Conservation (phyloP, 2,329 filamentous ascomycete genomes). For the Cladosporium sp. region DNA sequence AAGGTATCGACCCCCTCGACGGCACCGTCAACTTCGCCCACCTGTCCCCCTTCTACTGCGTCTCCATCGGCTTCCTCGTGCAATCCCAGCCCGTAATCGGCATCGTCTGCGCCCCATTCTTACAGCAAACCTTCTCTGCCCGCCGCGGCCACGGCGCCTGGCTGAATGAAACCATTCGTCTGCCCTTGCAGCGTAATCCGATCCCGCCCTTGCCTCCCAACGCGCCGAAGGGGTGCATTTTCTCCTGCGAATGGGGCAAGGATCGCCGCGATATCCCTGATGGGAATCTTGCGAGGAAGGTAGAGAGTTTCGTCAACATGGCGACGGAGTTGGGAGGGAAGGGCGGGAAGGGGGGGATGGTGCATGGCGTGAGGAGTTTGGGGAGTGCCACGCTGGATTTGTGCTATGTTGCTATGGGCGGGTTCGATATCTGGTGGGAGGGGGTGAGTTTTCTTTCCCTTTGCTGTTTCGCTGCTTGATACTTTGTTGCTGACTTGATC, state of each 20-base stretch:
- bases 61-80: constrained; percentile 65
- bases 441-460: constrained; percentile 35
- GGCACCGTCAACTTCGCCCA: constrained; percentile 77
- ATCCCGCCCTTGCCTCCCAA: constrained; percentile 56
- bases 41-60: constrained; percentile 74
- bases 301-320: constrained; percentile 71
- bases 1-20: constrained; percentile 62
- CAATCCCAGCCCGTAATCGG: constrained; percentile 57
- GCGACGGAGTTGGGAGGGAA: constrained; percentile 59
- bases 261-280: constrained; percentile 60
- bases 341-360: constrained; percentile 67
- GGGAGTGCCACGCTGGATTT: constrained; percentile 69
- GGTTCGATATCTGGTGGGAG: constrained; percentile 76
- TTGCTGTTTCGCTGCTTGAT: neutral
- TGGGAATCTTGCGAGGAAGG: constrained; percentile 64
- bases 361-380: constrained; percentile 66
- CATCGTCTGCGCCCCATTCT: constrained; percentile 65
- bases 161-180: constrained; percentile 56
- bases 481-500: constrained; percentile 11
- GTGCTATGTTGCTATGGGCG: constrained; percentile 67
- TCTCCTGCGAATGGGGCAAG: constrained; percentile 75
- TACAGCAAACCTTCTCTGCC: constrained; percentile 63
- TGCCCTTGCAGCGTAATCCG: constrained; percentile 59
- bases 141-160: constrained; percentile 62
- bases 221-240: constrained; percentile 64